phyloP scores from a whole-genome alignment of 2,329 filamentous ascomycete genomes.

The Fusarium begoniae region DNA sequence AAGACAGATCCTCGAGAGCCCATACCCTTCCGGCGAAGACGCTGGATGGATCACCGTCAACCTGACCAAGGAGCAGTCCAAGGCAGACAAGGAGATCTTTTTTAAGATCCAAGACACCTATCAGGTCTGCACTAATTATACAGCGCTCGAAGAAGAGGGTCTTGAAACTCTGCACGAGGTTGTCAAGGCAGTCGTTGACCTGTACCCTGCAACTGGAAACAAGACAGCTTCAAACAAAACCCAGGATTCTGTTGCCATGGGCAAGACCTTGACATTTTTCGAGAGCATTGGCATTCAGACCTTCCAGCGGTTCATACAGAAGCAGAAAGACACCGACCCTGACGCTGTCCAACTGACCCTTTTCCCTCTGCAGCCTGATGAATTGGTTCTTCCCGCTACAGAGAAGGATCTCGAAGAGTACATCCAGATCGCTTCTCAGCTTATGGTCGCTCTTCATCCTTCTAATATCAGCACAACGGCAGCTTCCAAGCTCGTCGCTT shows the following conservation, averaged over 20 bases:
- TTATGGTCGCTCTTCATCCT: not conserved
- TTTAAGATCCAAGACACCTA: not conserved
- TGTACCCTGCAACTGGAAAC: not conserved
- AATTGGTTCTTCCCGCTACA: not conserved
- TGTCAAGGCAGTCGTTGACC: not conserved
- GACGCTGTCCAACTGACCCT: rapidly evolving
- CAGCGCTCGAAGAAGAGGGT: not conserved
- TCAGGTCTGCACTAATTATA: not conserved
- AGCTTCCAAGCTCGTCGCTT: not conserved
- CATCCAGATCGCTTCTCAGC: not conserved
- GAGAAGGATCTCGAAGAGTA: not conserved
- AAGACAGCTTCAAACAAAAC: not conserved
- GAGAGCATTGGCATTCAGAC: not conserved
- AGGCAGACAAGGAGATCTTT: constrained; percentile 22
- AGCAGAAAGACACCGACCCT: not conserved
- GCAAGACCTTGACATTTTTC: not conserved
- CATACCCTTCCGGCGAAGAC: rapidly evolving
- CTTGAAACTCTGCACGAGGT: not conserved
- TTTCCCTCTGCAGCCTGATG: not conserved
- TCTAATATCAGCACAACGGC: not conserved
- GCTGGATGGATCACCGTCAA: constrained; percentile 55
- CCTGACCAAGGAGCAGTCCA: constrained; percentile 59
- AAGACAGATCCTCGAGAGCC: constrained; percentile 11
- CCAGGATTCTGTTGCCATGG: not conserved
- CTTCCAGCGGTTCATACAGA: not conserved